Evolutionary conservation across 345 rosid species (phyloP), one percentile per base, ranked within the genome.

Genomic region (Euphorbia lathyris): DNA sequence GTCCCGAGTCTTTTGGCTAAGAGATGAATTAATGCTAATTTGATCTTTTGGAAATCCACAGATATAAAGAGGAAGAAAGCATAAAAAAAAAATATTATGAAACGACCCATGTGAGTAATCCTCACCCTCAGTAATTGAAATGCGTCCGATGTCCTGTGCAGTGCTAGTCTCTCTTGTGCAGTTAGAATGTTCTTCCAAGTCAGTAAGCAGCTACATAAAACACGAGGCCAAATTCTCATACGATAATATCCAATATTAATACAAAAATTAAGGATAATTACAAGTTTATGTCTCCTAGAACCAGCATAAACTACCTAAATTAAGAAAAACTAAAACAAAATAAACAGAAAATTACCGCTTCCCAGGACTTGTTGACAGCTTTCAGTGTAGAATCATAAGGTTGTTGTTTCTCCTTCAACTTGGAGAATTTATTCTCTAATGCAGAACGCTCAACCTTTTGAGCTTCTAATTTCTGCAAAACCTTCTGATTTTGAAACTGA

Each of bases 401-500:
- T 79, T 78, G 63, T 50, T 87, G 96, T 76, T 84, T 86, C 74
- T 80, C 91, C 77, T 73, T 84, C 73, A 86, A 77, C 68, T 66
- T 82, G 61, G 83, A 70, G 66, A 86, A 80, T 73, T 77, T 86
- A 67, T 80, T 88, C 81, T 87, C 92, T 66, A 90, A 85, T 38
- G 83, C 84, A 68, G 78, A 80, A 73, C 77, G 80, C 76, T 92
- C 99, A 29, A 86, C 77, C 79, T 90, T 94, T 77, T 90, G 97
- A 57, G 85, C 83, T 79, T 92, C 99, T 77, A 92, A 65, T 66
- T 88, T 90, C 72, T 92, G 92, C 51, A 86, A 72, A 58, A 95
- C 90, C 91, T 95, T 87, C 52, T 88, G 93, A 77, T 95, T 95
- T 78, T 92, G 91, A 78, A 74, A 90, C 75, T 90, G 97, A 79